Percentiles rank a stretch among this genome's conserved stretches.
Evolutionary conservation across 1,284 basidiomycete genomes (phyloP).

Genomic region (Sporisorium graminicola): DNA sequence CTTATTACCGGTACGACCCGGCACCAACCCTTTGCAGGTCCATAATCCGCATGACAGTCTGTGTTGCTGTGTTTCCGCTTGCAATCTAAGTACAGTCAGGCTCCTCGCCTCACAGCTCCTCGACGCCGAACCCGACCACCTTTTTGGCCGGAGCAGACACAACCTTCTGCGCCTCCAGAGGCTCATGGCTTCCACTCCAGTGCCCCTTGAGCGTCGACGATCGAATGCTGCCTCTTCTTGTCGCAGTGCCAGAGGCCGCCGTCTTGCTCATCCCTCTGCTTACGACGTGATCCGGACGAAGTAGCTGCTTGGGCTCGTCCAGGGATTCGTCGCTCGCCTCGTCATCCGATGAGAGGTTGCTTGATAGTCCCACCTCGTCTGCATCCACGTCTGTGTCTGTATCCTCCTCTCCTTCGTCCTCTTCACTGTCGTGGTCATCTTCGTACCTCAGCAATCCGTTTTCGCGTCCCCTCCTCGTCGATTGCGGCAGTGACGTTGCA

Average conservation of each 20-base stretch:
- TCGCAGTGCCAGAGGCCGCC: not conserved
- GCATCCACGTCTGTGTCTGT: constrained; percentile 11
- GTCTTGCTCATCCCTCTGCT: not conserved
- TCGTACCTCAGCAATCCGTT: not conserved
- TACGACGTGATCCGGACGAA: constrained; percentile 14
- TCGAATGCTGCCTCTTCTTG: constrained; percentile 24
- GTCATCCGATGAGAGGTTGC: constrained; percentile 45
- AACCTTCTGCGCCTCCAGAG: constrained; percentile 25
- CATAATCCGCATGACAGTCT: not conserved
- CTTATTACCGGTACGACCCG: not conserved
- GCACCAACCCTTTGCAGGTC: not conserved
- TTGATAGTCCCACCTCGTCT: constrained; percentile 36
- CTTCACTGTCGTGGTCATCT: constrained; percentile 17
- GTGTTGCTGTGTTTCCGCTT: not conserved
- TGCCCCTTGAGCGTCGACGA: constrained; percentile 44
- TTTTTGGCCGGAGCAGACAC: constrained; percentile 26
- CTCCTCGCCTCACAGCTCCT: constrained; percentile 20
- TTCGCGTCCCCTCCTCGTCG: not conserved
- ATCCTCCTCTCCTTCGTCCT: constrained; percentile 23
- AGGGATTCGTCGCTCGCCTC: constrained; percentile 47
- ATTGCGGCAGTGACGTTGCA: not conserved
- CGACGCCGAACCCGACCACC: constrained; percentile 39
- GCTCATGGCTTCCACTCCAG: constrained; percentile 23
- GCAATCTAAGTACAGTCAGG: too few species aligned
- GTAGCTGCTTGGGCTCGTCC: constrained; percentile 23